phyloP scores from a whole-genome alignment of 164 flowering plant species.

The Liriodendron chinense region DNA sequence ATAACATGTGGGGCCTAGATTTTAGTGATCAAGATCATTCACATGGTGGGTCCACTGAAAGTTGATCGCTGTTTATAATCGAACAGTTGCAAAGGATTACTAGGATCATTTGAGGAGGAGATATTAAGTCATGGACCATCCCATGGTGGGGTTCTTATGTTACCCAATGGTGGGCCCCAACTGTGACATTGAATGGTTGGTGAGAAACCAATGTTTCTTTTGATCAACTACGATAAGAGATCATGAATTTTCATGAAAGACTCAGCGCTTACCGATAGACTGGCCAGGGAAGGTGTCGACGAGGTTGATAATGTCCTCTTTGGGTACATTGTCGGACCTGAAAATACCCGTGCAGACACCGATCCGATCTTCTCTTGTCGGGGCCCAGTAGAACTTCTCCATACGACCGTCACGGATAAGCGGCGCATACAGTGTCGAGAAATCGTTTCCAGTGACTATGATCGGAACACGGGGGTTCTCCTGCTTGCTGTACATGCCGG shows the following conservation, averaged over 20 bases:
- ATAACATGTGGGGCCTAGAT: too few species aligned
- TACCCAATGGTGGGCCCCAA: too few species aligned
- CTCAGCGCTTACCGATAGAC: conserved; percentile 33
- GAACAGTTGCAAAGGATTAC: too few species aligned
- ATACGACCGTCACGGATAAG: conserved; percentile 57
- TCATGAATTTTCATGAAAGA: background rate
- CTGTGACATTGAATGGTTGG: too few species aligned
- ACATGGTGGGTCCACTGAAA: too few species aligned
- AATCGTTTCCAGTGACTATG: conserved; percentile 53
- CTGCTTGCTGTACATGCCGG: conserved; percentile 55
- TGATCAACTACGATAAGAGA: background rate
- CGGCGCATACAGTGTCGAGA: conserved; percentile 54
- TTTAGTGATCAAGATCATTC: too few species aligned
- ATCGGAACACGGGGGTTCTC: conserved; percentile 46
- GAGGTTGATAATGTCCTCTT: conserved; percentile 31
- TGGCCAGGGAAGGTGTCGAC: conserved; percentile 49
- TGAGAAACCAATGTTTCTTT: too few species aligned
- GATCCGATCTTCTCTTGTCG: conserved; percentile 43
- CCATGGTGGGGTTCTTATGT: too few species aligned
- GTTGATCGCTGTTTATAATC: too few species aligned
- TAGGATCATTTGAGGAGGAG: too few species aligned
- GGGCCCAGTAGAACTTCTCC: conserved; percentile 64
- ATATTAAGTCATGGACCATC: too few species aligned
- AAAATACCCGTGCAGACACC: conserved; percentile 49
- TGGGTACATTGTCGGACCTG: conserved; percentile 29